Base-by-base conservation (phyloP, 164 flowering plant species). In the Cinnamomum chago region DNA sequence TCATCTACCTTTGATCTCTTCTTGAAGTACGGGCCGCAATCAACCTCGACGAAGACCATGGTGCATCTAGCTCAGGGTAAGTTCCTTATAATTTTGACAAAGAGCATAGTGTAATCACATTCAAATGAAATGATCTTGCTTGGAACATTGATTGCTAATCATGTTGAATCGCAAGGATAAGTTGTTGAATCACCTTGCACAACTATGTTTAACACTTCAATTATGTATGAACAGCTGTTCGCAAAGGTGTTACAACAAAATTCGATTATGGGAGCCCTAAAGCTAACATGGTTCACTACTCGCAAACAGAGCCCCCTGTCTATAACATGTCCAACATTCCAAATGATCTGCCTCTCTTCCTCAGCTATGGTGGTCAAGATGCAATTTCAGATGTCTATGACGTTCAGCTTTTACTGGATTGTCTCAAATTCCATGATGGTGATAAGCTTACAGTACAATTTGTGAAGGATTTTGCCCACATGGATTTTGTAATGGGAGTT, bases 341-440 rank as follows among this genome's bases (percentile, higher is more conserved):
- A 0, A 78, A 75, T 2, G 76, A 86, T 76, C 77, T 90, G 58
- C 92, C 94, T 28, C 72, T 91, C 35, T 90, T 91, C 84, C 20
- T 90, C n/a, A 88, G 90, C 85, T 90, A 91, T 67, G 96, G 94
- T 24, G 94, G 92, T 52, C 75, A 62, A 17, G 96, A 91, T 33
- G 83, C 91, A 0, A 88, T 91, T 0, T 82, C 92, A 18, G 94
- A 90, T 72, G 70, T 68, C 5, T 70, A 75, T 1, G 96, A 91
- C 58, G 94, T 91, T 0, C 72, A 62, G 67, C 72, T 55, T 11
- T 67, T 90, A 50, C 81, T 91, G 0, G 94, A 88, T 60, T 23
- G 35, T 30, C 80, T 90, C 33, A 88, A 91, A 85, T 76, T 81
- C 50, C 96, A 91, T 15, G 86, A 91, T 22, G 86, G 70, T 27